These are phyloP conservation scores for Pyrenochaeta sp. DNA, from an alignment of 2,329 filamentous ascomycete species.

Conservation along the genomic window DNA sequence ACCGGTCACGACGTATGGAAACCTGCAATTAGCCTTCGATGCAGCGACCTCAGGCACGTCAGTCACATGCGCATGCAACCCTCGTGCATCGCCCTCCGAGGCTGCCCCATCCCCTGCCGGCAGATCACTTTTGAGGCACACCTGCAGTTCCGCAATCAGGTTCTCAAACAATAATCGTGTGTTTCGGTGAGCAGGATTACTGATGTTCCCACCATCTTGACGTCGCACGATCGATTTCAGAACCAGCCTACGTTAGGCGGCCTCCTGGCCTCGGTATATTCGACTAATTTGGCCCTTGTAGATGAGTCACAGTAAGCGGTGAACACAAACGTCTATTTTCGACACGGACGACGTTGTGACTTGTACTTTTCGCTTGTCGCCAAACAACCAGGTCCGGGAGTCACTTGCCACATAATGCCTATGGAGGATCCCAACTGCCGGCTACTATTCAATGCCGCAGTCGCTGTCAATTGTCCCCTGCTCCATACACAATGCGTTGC, in stretches of 20 bases:
- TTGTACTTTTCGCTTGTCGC: constrained; percentile 12
- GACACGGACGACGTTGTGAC: constrained; percentile 13
- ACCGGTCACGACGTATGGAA: constrained; percentile 26
- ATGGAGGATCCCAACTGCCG: constrained; percentile 18
- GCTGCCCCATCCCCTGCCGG: constrained; percentile 24
- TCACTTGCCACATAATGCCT: constrained; percentile 9
- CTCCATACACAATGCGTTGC: not conserved
- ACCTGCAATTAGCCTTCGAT: constrained; percentile 31
- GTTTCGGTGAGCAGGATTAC: constrained; percentile 5
- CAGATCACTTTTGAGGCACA: constrained; percentile 28
- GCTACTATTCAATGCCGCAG: not conserved
- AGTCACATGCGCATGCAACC: constrained; percentile 37
- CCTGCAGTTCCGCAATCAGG: constrained; percentile 30
- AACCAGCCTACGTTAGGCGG: not conserved
- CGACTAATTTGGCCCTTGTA: constrained; percentile 6
- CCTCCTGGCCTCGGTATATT: constrained; percentile 1
- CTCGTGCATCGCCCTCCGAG: constrained; percentile 14
- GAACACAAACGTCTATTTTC: constrained; percentile 14
- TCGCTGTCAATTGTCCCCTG: not conserved
- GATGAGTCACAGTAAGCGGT: constrained; percentile 25
- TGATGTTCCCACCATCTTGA: not conserved
- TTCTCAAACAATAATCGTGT: constrained; percentile 21
- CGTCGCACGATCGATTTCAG: not conserved
- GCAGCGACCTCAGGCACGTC: constrained; percentile 29
- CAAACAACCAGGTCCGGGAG: constrained; percentile 21